phyloP scores from a whole-genome alignment of 148 eudicot genomes.

The Polygonum aviculare region DNA sequence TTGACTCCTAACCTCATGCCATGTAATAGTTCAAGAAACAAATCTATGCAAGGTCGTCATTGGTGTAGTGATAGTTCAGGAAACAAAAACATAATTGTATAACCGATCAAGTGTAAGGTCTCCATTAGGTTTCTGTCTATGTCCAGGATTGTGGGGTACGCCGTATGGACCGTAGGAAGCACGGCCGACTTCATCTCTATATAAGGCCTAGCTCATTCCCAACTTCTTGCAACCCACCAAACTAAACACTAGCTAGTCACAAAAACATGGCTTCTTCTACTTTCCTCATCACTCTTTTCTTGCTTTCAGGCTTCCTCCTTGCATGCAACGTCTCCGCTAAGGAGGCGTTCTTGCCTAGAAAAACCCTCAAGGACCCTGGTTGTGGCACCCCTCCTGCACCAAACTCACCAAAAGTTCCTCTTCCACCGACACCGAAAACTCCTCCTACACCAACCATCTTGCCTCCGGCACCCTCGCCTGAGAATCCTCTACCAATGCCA shows the following conservation, averaged over 20 bases:
- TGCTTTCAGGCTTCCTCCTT: constrained; percentile 4
- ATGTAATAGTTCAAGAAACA: too few relatives aligned
- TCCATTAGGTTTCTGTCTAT: not conserved
- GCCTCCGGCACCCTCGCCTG: not conserved
- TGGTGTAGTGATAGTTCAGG: too few relatives aligned
- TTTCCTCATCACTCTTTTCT: not conserved
- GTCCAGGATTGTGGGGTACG: not conserved
- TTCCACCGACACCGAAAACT: too few relatives aligned
- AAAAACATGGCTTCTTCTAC: not conserved
- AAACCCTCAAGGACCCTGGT: not conserved
- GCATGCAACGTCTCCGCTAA: not conserved
- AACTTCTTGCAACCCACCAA: not conserved
- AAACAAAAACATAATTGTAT: too few relatives aligned
- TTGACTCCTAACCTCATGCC: too few relatives aligned
- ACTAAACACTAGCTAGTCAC: not conserved
- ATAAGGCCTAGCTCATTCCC: not conserved
- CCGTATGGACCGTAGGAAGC: not conserved
- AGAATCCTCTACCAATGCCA: not conserved
- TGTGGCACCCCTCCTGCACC: not conserved
- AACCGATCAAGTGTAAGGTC: too few relatives aligned
- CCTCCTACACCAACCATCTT: not conserved
- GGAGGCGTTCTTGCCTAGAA: not conserved
- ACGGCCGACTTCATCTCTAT: not conserved
- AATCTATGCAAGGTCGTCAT: too few relatives aligned
- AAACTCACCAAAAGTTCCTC: too few relatives aligned